These are phyloP conservation scores for Actinidia arguta DNA, from an alignment of 179 eudicot genomes.

Conservation along the genomic window DNA sequence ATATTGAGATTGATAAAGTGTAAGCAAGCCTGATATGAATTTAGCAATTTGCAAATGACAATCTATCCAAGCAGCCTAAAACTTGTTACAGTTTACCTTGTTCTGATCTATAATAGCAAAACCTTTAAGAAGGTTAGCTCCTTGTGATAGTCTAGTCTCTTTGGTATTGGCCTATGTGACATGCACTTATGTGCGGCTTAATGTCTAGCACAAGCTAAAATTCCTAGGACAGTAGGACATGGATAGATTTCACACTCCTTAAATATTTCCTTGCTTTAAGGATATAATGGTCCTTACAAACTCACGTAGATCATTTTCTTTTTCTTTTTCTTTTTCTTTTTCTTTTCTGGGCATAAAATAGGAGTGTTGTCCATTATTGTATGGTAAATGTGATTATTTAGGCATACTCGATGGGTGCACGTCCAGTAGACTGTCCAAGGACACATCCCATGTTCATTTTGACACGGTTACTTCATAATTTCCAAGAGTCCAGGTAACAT, in stretches of 20 bases:
- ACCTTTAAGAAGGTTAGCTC: background rate
- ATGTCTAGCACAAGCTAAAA: too few species aligned
- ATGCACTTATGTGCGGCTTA: too few species aligned
- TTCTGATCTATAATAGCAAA: background rate
- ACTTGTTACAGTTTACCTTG: background rate
- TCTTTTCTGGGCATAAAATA: too few species aligned
- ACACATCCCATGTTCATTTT: background rate
- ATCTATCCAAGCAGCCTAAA: too few species aligned
- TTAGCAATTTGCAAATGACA: background rate
- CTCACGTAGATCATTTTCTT: background rate
- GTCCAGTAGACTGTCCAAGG: background rate
- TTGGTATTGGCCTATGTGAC: background rate
- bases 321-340: too few species aligned
- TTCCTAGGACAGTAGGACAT: background rate
- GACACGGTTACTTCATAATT: background rate
- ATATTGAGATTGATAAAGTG: background rate
- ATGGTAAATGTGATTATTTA: too few species aligned
- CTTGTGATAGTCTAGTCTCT: background rate
- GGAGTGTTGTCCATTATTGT: too few species aligned
- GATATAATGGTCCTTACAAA: background rate
- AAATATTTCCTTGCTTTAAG: background rate
- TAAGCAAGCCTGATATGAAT: background rate
- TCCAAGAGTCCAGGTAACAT: background rate
- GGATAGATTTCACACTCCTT: background rate
- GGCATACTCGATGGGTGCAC: background rate